These are phyloP conservation scores for Monosporascus cannonballus DNA, from an alignment of 2,329 filamentous ascomycete genomes.

Conservation along the genomic window DNA sequence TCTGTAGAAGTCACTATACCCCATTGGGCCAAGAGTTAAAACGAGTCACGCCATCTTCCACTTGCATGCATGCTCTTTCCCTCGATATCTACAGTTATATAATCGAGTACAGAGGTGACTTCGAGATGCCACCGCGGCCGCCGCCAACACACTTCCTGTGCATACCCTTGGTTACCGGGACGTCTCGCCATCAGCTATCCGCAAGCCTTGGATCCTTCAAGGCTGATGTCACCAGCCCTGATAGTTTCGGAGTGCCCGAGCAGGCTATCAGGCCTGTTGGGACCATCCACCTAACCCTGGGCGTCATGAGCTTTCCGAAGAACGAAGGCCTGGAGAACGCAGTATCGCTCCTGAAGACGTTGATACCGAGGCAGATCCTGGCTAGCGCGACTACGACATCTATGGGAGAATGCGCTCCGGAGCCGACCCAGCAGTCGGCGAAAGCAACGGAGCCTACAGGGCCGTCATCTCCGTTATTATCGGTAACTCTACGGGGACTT, in stretches of 20 bases:
- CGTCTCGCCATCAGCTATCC: slow-evolving; percentile 60
- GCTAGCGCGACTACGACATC: slow-evolving; percentile 10
- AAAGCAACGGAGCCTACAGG: slow-evolving; percentile 7
- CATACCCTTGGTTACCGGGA: slow-evolving; percentile 60
- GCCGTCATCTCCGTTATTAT: slow-evolving; percentile 20
- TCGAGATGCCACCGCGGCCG: slow-evolving; percentile 28
- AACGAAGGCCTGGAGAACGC: slow-evolving; percentile 39
- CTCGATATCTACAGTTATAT: too few relatives aligned
- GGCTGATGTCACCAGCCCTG: slow-evolving; percentile 44
- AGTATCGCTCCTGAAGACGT: slow-evolving; percentile 29
- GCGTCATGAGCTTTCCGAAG: slow-evolving; percentile 69
- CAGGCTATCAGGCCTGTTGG: slow-evolving; percentile 70
- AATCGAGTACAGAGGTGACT: not conserved
- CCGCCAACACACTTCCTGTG: slow-evolving; percentile 69
- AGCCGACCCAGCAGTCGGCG: slow-evolving; percentile 5
- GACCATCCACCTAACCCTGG: slow-evolving; percentile 79
- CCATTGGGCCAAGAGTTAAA: not conserved
- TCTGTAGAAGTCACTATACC: not conserved
- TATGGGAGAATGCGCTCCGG: not conserved
- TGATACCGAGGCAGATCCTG: slow-evolving; percentile 36
- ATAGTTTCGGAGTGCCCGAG: slow-evolving; percentile 48
- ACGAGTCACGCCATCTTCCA: too few relatives aligned
- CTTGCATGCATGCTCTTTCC: too few relatives aligned
- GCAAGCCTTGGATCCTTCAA: slow-evolving; percentile 55
- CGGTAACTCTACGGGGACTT: slow-evolving; percentile 48